Evolutionary conservation across 1,139 yeast genomes (phyloP).

Genomic region (Magnusiomyces clavatus): DNA sequence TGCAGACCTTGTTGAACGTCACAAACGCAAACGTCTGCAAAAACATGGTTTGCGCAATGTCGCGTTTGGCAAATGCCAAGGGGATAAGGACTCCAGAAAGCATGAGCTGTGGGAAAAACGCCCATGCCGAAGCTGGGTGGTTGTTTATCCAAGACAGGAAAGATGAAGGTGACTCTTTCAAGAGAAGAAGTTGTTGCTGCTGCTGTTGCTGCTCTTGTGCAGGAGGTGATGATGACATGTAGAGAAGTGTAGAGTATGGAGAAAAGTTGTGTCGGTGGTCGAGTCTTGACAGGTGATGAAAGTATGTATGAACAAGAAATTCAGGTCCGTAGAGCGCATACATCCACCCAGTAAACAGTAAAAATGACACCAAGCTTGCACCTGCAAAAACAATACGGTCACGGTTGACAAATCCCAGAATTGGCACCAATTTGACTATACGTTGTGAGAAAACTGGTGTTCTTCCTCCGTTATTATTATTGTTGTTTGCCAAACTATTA

Average conservation of each 20-base stretch:
- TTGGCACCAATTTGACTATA: neutral
- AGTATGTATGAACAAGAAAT: conserved; percentile 68
- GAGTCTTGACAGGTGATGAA: conserved; percentile 73
- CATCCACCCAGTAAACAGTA: conserved; percentile 48
- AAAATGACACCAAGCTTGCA: conserved; percentile 39
- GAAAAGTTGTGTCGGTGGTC: conserved; percentile 96
- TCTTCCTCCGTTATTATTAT: neutral
- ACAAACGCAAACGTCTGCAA: conserved; percentile 91
- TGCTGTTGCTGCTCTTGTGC: conserved; percentile 17
- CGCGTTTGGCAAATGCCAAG: conserved; percentile 43
- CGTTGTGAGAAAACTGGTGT: neutral
- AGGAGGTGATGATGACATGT: conserved; percentile 37
- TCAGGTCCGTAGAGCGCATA: conserved; percentile 62
- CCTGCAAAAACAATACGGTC: conserved; percentile 42
- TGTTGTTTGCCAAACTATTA: conserved; percentile 7
- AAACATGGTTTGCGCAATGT: conserved; percentile 59
- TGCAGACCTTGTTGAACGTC: conserved; percentile 86
- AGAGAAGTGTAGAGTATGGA: conserved; percentile 69
- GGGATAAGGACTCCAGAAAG: conserved; percentile 58
- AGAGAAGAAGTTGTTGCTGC: conserved; percentile 16
- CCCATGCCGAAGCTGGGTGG: conserved; percentile 35
- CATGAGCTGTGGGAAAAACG: conserved; percentile 76
- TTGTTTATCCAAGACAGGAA: conserved; percentile 8
- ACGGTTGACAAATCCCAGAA: conserved; percentile 34
- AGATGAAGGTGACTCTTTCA: conserved; percentile 14